Evolutionary conservation across 192 early-diverging fungal genomes (phyloP), one percentile per base, ranked within the genome.

Genomic region (Gigaspora rosea): DNA sequence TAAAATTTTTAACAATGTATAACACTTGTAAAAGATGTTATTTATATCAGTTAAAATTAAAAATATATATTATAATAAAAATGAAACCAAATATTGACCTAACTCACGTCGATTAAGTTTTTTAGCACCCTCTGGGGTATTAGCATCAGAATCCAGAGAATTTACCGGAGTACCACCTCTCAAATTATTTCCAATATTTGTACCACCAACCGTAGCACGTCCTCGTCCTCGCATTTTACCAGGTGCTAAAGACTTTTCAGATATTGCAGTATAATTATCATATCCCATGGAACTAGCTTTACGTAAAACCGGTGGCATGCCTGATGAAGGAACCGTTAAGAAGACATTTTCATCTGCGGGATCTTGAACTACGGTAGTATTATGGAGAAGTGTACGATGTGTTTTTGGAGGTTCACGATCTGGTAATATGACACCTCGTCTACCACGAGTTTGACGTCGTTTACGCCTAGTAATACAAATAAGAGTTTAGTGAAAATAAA

Each of bases 381-480:
- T 83, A 32, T 84, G 83, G 20, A 87, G 59, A 7, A 83, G 74
- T 20, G 87, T 92, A 32, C 88, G 73, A 62, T 89, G 82, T 12
- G 92, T 93, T 78, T 92, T 93, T 35, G 85, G 79, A 1, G 85
- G 83, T 67, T 94, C 92, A 20, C 91, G 81, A 81, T 94, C 92
- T 6, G 92, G 91, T 20, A 92, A 76, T 27, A 86, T 84, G 35
- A 91, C 83, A 51, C 85, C 91, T 51, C 87, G 79, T 71, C 91
- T 83, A 15, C 94, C 91, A 41, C 93, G 85, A 27, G 90, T 93
- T 80, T 95, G 94, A 15, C 95, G 84, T 58, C 95, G 87, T 80
- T 96, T 97, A 47, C 95, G 91, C 48, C 95, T 91, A 82, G 18
- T 56, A 18, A n/a, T 56, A 5, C 15, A 56, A 56, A 54, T 5